Evolutionary conservation across 352 stramenopile genomes (phyloP).

Genomic region (Phytophthora pisi): DNA sequence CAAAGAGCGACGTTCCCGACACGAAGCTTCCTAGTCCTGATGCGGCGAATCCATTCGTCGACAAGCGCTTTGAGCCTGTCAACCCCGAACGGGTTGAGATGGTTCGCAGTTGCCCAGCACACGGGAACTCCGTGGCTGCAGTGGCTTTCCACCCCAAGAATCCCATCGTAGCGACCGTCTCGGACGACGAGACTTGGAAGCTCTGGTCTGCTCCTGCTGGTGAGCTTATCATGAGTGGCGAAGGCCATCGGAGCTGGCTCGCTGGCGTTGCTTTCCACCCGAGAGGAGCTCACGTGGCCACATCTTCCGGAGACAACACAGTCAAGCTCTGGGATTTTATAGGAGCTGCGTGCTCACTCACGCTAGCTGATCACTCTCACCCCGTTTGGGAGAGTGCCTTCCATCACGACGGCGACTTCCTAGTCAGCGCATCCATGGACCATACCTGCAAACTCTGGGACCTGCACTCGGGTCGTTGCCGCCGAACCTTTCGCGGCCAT

Average conservation of each 20-base stretch:
- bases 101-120: slow-evolving; percentile 89
- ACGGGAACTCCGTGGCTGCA: slow-evolving; percentile 90
- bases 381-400: slow-evolving; percentile 94
- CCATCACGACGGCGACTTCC: slow-evolving; percentile 94
- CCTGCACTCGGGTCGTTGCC: slow-evolving; percentile 85
- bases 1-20: slow-evolving; percentile 44
- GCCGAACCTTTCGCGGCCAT: slow-evolving; percentile 94
- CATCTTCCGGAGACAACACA: slow-evolving; percentile 91
- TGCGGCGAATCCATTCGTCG: slow-evolving; percentile 68
- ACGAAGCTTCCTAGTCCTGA: slow-evolving; percentile 71
- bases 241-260: slow-evolving; percentile 93
- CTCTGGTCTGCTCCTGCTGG: slow-evolving; percentile 93
- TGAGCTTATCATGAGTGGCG: slow-evolving; percentile 95
- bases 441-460: slow-evolving; percentile 96
- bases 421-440: slow-evolving; percentile 93
- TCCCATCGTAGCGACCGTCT: slow-evolving; percentile 91
- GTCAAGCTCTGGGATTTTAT: slow-evolving; percentile 97
- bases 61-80: slow-evolving; percentile 76
- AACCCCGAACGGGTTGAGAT: slow-evolving; percentile 79
- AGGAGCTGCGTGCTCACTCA: slow-evolving; percentile 86
- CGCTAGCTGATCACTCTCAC: slow-evolving; percentile 93
- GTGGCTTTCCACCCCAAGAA: slow-evolving; percentile 95
- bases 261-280: slow-evolving; percentile 92
- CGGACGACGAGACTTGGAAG: slow-evolving; percentile 95
- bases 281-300: slow-evolving; percentile 91